phyloP scores from a whole-genome alignment of 768 basidiomycete genomes.

The Lentinula edodes region DNA sequence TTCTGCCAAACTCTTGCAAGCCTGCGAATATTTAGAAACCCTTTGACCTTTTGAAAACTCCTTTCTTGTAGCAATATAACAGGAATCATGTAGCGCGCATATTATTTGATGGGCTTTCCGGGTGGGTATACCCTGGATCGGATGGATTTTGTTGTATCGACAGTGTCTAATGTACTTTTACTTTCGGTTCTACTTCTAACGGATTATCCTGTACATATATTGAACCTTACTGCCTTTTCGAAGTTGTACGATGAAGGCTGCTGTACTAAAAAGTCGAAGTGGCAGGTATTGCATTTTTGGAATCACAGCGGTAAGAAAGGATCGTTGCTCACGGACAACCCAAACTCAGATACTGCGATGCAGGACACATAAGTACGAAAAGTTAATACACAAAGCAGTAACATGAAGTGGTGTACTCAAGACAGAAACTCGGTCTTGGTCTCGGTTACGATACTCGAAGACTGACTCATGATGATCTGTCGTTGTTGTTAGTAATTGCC shows the following conservation, averaged over 20 bases:
- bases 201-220: too few relatives aligned
- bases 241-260: too few relatives aligned
- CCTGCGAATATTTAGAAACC: conserved; percentile 19
- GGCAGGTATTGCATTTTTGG: too few relatives aligned
- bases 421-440: not conserved
- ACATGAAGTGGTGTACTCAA: not conserved
- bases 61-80: not conserved
- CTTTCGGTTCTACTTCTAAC: not conserved
- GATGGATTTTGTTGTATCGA: not conserved
- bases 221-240: too few relatives aligned
- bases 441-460: not conserved
- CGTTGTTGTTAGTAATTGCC: not conserved
- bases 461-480: not conserved
- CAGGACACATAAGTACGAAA: too few relatives aligned
- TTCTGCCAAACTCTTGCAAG: conserved; percentile 24
- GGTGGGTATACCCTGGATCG: not conserved
- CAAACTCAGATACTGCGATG: too few relatives aligned
- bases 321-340: too few relatives aligned
- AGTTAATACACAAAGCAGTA: not conserved
- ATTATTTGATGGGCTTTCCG: not conserved
- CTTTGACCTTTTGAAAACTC: conserved; percentile 2
- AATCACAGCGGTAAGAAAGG: too few relatives aligned
- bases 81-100: not conserved
- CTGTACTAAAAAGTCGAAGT: too few relatives aligned
- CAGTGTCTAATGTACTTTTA: not conserved